Conservation (phyloP, 306 rosid genomes). For the Citrullus mucosospermus region DNA sequence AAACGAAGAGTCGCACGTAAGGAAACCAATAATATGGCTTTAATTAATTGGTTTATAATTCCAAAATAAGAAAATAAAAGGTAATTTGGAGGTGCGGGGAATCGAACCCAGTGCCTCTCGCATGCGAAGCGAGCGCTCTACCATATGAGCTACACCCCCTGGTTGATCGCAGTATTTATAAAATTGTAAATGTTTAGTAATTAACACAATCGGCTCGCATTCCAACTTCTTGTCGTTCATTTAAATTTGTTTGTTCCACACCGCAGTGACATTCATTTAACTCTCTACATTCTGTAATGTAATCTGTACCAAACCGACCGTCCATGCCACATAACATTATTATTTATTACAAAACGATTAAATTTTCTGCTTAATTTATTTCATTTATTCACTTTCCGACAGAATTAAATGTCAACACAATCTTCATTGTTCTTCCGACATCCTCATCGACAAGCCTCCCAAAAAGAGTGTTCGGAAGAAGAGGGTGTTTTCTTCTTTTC, state of each 20-base stretch:
- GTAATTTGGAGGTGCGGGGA: constrained; percentile 6
- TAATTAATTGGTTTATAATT: too few relatives aligned
- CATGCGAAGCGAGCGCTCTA: constrained; percentile 44
- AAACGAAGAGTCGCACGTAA: background rate
- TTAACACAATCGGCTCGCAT: constrained; percentile 14
- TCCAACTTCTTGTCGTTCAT: constrained; percentile 17
- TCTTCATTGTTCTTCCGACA: background rate
- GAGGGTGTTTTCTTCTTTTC: background rate
- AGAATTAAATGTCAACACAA: background rate
- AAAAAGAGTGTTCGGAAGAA: background rate
- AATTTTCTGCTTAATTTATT: background rate
- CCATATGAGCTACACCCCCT: constrained; percentile 83
- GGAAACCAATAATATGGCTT: too few relatives aligned
- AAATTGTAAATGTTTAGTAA: too few relatives aligned
- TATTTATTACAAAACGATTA: background rate
- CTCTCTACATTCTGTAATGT: constrained; percentile 7
- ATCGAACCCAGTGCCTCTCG: constrained; percentile 18
- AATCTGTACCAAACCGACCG: background rate
- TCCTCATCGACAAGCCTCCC: background rate
- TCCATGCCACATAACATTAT: background rate
- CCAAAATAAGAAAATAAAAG: too few relatives aligned
- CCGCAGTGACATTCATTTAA: background rate
- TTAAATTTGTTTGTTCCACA: constrained; percentile 15
- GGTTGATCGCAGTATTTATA: too few relatives aligned
- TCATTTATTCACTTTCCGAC: background rate